Evolutionary conservation across 2,329 filamentous ascomycete species (phyloP).

Genomic region (Iodosphaeria phyllophila): DNA sequence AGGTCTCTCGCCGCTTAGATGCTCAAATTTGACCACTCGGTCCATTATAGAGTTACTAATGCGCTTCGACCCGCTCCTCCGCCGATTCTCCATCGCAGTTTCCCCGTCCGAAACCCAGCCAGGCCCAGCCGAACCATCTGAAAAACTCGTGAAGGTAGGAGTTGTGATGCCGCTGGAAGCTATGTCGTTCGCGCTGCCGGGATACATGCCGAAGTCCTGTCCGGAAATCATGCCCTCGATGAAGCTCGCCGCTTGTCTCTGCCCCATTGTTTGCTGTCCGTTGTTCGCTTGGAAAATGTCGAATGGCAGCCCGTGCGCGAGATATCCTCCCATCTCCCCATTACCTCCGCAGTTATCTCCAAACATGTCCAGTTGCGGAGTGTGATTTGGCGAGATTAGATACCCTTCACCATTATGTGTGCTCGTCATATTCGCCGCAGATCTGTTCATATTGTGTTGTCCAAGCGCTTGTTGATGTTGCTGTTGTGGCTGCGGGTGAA

Average conservation of each 20-base stretch:
- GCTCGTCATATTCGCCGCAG: conserved; percentile 52
- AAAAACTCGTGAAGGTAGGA: conserved; percentile 29
- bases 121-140: conserved; percentile 22
- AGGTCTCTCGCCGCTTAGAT: conserved; percentile 29
- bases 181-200: too few species aligned
- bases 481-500: too few species aligned
- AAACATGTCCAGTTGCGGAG: conserved; percentile 34
- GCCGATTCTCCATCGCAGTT: conserved; percentile 20
- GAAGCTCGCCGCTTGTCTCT: conserved; percentile 26
- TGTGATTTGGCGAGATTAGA: conserved; percentile 34
- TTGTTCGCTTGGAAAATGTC: conserved; percentile 28
- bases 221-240: conserved; percentile 18
- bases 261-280: conserved; percentile 22
- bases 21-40: conserved; percentile 40
- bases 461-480: too few species aligned
- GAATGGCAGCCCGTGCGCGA: conserved; percentile 22
- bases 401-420: conserved; percentile 30
- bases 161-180: conserved; percentile 27
- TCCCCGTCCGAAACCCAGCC: conserved; percentile 34
- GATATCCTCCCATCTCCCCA: conserved; percentile 8
- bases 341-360: conserved; percentile 24
- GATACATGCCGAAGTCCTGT: conserved; percentile 32
- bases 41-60: conserved; percentile 44
- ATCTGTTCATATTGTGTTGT: too few species aligned
- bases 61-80: conserved; percentile 25